Evolutionary conservation across 208 protist species (phyloP), one percentile per base, ranked within the genome.

Genomic region (Trypanosoma theileri): DNA sequence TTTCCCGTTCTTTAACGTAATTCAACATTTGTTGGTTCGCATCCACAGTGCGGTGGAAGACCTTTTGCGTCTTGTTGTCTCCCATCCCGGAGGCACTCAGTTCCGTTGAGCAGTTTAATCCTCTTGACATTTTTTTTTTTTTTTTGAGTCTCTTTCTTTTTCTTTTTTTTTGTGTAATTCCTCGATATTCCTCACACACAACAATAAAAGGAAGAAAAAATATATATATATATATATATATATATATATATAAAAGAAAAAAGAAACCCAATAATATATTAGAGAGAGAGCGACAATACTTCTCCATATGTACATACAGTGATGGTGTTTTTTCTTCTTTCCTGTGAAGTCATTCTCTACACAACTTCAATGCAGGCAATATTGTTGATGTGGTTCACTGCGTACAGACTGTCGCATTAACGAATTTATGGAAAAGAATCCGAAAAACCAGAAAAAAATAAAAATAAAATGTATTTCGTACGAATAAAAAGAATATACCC

Each of bases 11-110:
- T 50, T 56, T 66, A 3, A 66, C 50, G 35, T 26, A 24, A 50
- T 66, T 24, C 17, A 66, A 22, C 24, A 66, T 8, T 50, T 66
- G 17, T 45, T 66, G 61, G 14, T 66, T 66, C 0, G 61, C 61
- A 40, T 35, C 21, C 1, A 66, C 61, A 28, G 61, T 57, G 19
- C 19, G 61, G 46, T 66, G 4, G n/a, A 53, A 57, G 3, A 44
- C 16, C 6, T 26, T 14, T 10, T 26, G 46, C 24, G 59, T 12
- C 8, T 40, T 26, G 26, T 26, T 22, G 1, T 21, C 16, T 6
- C 21, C 4, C 10, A 3, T 41, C 3, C 4, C 4, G 9, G 61
- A 40, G 8, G 4, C 28, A n/a, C 31, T 42, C 10, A 66, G 61
- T 13, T 56, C 61, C 1, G 1, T 35, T 16, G 61, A 66, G 22